Percentiles rank a stretch among this genome's conserved stretches.
Evolutionary conservation across 176 grass and related monocot genomes (phyloP).

Genomic region (Panicum miliaceum): DNA sequence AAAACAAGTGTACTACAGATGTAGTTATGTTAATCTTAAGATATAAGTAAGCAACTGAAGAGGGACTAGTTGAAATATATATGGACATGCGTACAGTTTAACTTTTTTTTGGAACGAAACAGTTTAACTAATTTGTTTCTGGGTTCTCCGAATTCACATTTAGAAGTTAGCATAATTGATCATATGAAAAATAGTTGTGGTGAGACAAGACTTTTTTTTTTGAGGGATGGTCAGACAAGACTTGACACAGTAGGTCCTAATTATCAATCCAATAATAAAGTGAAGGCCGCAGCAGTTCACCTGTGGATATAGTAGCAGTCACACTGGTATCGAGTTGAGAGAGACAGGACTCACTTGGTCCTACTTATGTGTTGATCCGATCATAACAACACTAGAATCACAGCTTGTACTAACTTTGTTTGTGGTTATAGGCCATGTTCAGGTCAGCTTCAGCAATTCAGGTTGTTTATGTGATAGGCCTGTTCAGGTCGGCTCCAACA

Average conservation of each 20-base stretch:
- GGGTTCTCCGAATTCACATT: neutral
- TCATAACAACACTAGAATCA: neutral
- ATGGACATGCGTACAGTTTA: neutral
- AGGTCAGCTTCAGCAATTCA: neutral
- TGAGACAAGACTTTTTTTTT: neutral
- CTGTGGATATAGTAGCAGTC: neutral
- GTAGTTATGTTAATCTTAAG: neutral
- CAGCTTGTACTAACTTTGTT: neutral
- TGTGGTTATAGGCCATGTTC: slow-evolving; percentile 33
- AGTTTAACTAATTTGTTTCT: neutral
- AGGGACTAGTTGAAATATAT: slow-evolving; percentile 20
- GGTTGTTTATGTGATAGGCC: neutral
- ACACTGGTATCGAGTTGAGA: neutral
- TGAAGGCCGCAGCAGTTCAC: slow-evolving; percentile 24
- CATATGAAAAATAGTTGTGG: neutral
- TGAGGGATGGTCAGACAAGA: no score
- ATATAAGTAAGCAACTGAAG: slow-evolving; percentile 15
- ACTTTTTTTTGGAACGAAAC: no score
- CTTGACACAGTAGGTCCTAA: neutral
- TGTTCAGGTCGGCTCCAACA: slow-evolving; percentile 26
- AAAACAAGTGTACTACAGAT: neutral
- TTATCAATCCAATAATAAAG: neutral
- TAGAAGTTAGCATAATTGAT: neutral
- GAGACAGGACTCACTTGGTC: neutral
- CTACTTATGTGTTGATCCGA: slow-evolving; percentile 6